Evolutionary conservation across 108 stramenopile species (phyloP).

Genomic region (Skeletonema grethae): DNA sequence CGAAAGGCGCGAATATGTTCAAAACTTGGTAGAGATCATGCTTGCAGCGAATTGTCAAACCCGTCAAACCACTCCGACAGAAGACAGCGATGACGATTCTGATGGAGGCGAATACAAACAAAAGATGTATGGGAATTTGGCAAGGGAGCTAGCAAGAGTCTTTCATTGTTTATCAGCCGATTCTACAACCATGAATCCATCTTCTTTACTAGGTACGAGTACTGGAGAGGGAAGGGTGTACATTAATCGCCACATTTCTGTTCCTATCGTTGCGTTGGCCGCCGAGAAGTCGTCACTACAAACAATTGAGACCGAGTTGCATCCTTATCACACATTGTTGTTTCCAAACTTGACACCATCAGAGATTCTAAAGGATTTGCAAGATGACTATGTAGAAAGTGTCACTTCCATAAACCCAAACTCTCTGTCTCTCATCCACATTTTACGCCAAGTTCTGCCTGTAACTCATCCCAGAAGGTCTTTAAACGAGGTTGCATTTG

Average conservation of each 20-base stretch:
- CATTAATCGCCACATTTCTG: slow-evolving; percentile 81
- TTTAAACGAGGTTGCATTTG: slow-evolving; percentile 67
- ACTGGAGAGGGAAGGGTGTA: slow-evolving; percentile 73
- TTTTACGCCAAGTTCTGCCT: slow-evolving; percentile 57
- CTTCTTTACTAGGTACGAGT: slow-evolving; percentile 38
- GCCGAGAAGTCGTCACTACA: neutral
- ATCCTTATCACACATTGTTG: slow-evolving; percentile 76
- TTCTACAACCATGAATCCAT: slow-evolving; percentile 51
- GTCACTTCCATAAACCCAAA: slow-evolving; percentile 7
- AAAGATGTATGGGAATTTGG: slow-evolving; percentile 69
- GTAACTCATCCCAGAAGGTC: slow-evolving; percentile 66
- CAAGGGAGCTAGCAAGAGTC: slow-evolving; percentile 67
- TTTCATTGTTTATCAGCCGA: slow-evolving; percentile 70
- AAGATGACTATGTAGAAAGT: slow-evolving; percentile 8
- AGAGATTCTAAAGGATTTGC: slow-evolving; percentile 57
- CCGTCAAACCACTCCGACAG: slow-evolving; percentile 1
- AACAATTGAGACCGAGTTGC: slow-evolving; percentile 24
- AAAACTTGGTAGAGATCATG: slow-evolving; percentile 76
- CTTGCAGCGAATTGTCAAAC: slow-evolving; percentile 47
- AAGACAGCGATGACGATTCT: neutral
- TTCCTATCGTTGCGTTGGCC: slow-evolving; percentile 67
- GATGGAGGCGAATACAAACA: slow-evolving; percentile 10
- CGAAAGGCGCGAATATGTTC: slow-evolving; percentile 58
- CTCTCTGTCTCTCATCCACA: slow-evolving; percentile 33
- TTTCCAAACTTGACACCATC: slow-evolving; percentile 78